Conservation (phyloP, 257 asterid species). For the Gentiana macrophylla region DNA sequence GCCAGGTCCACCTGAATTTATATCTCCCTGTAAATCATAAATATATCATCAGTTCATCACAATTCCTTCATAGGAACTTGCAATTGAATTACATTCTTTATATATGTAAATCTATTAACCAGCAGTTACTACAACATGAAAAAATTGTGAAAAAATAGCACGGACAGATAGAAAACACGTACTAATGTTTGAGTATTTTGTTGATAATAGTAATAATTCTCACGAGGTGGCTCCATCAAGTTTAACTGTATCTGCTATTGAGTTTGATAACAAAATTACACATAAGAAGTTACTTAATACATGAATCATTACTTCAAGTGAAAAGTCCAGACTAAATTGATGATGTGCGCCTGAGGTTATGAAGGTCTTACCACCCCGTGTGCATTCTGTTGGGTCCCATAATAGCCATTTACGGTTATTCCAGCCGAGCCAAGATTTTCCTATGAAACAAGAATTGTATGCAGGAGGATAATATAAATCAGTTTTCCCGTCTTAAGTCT, state of each 20-base stretch:
- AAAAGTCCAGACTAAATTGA: neutral
- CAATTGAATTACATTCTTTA: neutral
- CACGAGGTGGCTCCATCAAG: constrained; percentile 95
- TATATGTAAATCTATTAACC: neutral
- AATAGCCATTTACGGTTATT: constrained; percentile 58
- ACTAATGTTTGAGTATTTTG: constrained; percentile 82
- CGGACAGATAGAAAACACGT: constrained; percentile 13
- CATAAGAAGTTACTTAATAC: neutral
- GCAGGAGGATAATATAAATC: constrained; percentile 2
- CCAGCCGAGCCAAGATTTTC: constrained; percentile 63
- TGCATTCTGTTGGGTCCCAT: constrained; percentile 78
- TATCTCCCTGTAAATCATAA: constrained; percentile 52
- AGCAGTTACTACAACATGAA: neutral
- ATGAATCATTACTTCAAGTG: neutral
- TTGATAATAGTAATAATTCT: constrained; percentile 66
- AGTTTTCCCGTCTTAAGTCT: neutral
- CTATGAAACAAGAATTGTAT: constrained; percentile 20
- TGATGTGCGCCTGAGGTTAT: constrained; percentile 6
- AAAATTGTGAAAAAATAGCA: neutral
- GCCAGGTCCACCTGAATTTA: constrained; percentile 50
- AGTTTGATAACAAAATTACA: constrained; percentile 2
- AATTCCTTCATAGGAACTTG: neutral
- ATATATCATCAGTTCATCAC: neutral
- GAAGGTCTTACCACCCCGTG: constrained; percentile 67
- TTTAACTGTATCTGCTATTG: constrained; percentile 55